These are phyloP conservation scores for Metschnikowia lachancei DNA, from an alignment of 805 yeast species.

Conservation along the genomic window DNA sequence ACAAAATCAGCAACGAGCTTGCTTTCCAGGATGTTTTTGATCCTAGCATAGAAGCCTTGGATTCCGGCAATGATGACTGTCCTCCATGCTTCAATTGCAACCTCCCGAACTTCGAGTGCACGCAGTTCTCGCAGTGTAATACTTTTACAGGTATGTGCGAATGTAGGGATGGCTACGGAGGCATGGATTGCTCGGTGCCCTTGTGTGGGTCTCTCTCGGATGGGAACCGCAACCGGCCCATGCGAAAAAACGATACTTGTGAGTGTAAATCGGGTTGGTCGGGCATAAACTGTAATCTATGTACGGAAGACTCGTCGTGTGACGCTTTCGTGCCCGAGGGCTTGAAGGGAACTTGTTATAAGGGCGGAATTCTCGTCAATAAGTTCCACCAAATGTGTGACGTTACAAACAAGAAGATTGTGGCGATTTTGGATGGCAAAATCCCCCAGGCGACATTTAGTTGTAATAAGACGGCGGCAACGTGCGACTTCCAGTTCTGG, in stretches of 20 bases:
- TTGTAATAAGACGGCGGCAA: slow-evolving; percentile 63
- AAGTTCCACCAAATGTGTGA: slow-evolving; percentile 88
- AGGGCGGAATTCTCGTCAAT: slow-evolving; percentile 78
- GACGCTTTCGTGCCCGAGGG: slow-evolving; percentile 86
- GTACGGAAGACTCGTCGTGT: slow-evolving; percentile 71
- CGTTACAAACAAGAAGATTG: slow-evolving; percentile 85
- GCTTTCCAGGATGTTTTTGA: slow-evolving; percentile 8
- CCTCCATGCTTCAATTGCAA: slow-evolving; percentile 96
- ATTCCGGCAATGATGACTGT: slow-evolving; percentile 34
- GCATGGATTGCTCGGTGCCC: slow-evolving; percentile 86
- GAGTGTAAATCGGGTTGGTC: slow-evolving; percentile 83
- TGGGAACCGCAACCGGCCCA: slow-evolving; percentile 62
- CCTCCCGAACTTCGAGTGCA: slow-evolving; percentile 84
- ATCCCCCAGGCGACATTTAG: slow-evolving; percentile 90
- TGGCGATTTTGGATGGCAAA: slow-evolving; percentile 73
- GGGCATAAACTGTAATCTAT: slow-evolving; percentile 91
- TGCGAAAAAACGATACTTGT: slow-evolving; percentile 57
- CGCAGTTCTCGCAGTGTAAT: slow-evolving; percentile 88
- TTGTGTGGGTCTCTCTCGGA: slow-evolving; percentile 77
- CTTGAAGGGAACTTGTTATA: slow-evolving; percentile 82
- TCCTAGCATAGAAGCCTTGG: too few relatives aligned
- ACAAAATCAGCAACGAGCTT: slow-evolving; percentile 2
- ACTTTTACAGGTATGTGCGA: slow-evolving; percentile 87
- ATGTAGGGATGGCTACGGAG: slow-evolving; percentile 90
- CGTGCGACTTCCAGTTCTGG: slow-evolving; percentile 95